Evolutionary conservation across 2,329 filamentous ascomycete species (phyloP).

Genomic region (Talaromyces sp.): DNA sequence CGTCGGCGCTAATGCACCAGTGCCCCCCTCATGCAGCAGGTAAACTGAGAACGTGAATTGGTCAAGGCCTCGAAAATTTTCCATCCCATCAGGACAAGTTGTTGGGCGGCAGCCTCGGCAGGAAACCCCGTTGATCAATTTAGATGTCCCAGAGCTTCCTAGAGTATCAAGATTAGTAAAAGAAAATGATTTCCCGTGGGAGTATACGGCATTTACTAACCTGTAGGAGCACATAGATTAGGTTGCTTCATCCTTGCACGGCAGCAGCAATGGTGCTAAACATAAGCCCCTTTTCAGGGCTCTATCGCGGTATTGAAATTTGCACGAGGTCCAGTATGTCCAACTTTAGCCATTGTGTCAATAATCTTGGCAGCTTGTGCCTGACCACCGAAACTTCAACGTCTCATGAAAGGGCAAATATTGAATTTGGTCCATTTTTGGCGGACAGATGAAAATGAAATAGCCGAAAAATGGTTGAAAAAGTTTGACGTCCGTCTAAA

Average conservation of each 20-base stretch:
- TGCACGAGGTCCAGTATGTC: background rate
- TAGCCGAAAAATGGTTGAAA: too few relatives aligned
- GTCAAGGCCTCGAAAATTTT: background rate
- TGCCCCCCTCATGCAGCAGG: background rate
- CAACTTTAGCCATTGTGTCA: too few relatives aligned
- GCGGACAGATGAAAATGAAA: too few relatives aligned
- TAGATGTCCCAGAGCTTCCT: background rate
- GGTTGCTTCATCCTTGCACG: background rate
- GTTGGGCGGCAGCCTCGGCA: slow-evolving; percentile 8
- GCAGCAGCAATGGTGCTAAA: background rate
- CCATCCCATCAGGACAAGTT: background rate
- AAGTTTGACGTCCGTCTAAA: too few relatives aligned
- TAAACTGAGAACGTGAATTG: background rate
- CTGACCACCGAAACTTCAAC: background rate
- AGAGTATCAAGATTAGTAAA: background rate
- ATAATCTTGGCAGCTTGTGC: background rate
- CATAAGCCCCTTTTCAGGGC: background rate
- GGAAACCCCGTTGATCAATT: background rate
- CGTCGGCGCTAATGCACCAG: background rate
- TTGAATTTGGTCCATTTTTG: background rate
- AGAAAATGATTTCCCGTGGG: background rate
- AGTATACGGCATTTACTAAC: background rate
- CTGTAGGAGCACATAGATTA: background rate
- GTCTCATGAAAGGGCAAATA: background rate
- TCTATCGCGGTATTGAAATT: background rate